phyloP scores from a whole-genome alignment of 2,329 filamentous ascomycete genomes.

The Penicillium hordei region DNA sequence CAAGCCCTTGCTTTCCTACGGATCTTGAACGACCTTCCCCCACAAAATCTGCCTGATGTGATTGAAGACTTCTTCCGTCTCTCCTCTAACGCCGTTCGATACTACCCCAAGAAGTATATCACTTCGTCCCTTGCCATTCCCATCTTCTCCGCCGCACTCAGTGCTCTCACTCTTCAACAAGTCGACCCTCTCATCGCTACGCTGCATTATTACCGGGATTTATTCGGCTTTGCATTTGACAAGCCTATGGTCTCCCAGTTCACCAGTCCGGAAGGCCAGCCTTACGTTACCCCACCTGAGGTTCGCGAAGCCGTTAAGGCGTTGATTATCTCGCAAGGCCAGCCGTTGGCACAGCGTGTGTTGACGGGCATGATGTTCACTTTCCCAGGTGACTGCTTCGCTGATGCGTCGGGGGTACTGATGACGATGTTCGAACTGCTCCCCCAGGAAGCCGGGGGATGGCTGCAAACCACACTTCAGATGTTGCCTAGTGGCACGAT shows the following conservation, averaged over 20 bases:
- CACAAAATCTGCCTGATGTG: conserved; percentile 73
- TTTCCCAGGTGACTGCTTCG: conserved; percentile 92
- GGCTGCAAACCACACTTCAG: conserved; percentile 80
- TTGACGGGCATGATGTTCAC: conserved; percentile 99
- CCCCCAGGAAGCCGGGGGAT: conserved; percentile 73
- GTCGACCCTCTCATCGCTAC: conserved; percentile 87
- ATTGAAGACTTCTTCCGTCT: conserved; percentile 97
- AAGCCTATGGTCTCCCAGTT: conserved; percentile 60
- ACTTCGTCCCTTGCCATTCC: conserved; percentile 74
- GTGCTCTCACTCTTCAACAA: conserved; percentile 83
- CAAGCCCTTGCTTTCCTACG: conserved; percentile 88
- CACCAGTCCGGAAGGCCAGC: conserved; percentile 60
- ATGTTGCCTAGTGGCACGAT: conserved; percentile 82
- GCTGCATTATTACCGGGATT: conserved; percentile 87
- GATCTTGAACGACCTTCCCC: conserved; percentile 80
- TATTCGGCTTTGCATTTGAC: conserved; percentile 82
- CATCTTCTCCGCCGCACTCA: conserved; percentile 83
- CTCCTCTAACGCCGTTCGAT: conserved; percentile 85
- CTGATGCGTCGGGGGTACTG: conserved; percentile 89
- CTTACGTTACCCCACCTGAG: conserved; percentile 64
- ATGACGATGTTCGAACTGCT: conserved; percentile 85
- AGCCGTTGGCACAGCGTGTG: conserved; percentile 79
- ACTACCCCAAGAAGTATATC: conserved; percentile 83
- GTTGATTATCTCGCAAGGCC: conserved; percentile 69
- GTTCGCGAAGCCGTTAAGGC: conserved; percentile 71